Conservation (phyloP, 2,329 filamentous ascomycete genomes). For the Exophiala xenobiotica region DNA sequence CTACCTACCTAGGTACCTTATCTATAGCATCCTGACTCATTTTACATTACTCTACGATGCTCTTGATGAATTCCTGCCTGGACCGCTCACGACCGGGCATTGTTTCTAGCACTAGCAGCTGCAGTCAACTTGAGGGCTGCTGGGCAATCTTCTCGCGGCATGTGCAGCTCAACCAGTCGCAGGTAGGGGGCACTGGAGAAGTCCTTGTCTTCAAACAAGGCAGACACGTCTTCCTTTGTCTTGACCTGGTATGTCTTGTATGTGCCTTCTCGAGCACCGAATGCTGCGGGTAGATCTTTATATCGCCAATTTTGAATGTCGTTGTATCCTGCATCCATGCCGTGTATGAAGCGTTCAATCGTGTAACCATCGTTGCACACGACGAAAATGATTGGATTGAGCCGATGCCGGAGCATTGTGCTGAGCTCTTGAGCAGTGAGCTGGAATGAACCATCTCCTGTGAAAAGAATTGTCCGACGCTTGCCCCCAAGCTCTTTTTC, state of each 20-base stretch:
- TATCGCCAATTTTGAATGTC: constrained; percentile 55
- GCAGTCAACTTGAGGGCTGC: constrained; percentile 44
- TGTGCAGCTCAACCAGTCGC: constrained; percentile 44
- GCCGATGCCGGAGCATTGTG: constrained; percentile 58
- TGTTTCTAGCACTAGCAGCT: constrained; percentile 67
- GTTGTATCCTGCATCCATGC: constrained; percentile 55
- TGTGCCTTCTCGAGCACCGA: constrained; percentile 27
- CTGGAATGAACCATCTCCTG: constrained; percentile 65
- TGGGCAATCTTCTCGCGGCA: constrained; percentile 41
- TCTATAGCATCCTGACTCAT: background rate
- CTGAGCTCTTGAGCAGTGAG: constrained; percentile 67
- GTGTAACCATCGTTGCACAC: constrained; percentile 63
- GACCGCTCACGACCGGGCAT: constrained; percentile 45
- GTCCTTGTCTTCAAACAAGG: constrained; percentile 32
- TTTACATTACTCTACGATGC: no score
- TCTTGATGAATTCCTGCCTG: no score
- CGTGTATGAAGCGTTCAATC: constrained; percentile 59
- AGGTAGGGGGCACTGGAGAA: constrained; percentile 42
- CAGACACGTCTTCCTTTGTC: constrained; percentile 47
- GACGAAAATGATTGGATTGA: constrained; percentile 53
- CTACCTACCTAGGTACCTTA: no score
- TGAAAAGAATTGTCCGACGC: constrained; percentile 55
- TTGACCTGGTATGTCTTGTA: constrained; percentile 65
- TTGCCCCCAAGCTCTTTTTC: constrained; percentile 55
- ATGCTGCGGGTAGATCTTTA: constrained; percentile 42